Evolutionary conservation across 352 stramenopile genomes (phyloP), one percentile per base, ranked within the genome.

Genomic region (Phytophthora rubi): DNA sequence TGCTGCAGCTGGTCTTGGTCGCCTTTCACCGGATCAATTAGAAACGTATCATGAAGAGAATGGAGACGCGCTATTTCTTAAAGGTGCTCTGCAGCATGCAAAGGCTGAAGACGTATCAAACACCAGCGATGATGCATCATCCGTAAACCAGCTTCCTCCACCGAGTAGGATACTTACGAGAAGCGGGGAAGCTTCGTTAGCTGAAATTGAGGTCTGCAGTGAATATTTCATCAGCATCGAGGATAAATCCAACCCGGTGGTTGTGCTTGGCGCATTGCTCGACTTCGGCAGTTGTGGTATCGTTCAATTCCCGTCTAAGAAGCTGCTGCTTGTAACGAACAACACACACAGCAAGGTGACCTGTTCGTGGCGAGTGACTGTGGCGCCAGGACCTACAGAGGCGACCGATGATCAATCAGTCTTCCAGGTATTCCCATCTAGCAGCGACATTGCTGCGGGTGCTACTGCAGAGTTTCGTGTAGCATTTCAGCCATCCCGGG

Each of bases 291-390:
- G 71, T 57, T 87, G 79, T 47, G 59, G 76, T 21, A 76, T 92
- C 47, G 73, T 86, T 12, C 79, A 92, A 65, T 75, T 81, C 5
- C 77, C 81, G 7, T 79, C 75, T 13, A 94, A 90, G 63, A 93
- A 96, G 60, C 62, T 82, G 18, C 70, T 97, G 21, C 68, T 83
- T 28, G 85, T 98, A 62, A 90, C 76, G 35, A 97, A 97, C 71
- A 88, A 93, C 54, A 97, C 89, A 6, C 83, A 94, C 51, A 89
- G 83, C 56, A 97, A 97, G 62, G 85, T 97, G 12, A 93, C 83
- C 8, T 93, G 86, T 65, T 70, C 66, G 15, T 95, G 88, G 88
- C 82, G 79, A 33, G 85, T 93, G 21, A 68, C 88, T 5, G 71
- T 77, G 8, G 75, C 72, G n/a, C 65, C 33, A 10, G 54, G 32